Percentiles rank a stretch among this genome's conserved stretches.
These are phyloP conservation scores for Citrus inodora DNA, from an alignment of 345 rosid genomes.

Conservation along the genomic window DNA sequence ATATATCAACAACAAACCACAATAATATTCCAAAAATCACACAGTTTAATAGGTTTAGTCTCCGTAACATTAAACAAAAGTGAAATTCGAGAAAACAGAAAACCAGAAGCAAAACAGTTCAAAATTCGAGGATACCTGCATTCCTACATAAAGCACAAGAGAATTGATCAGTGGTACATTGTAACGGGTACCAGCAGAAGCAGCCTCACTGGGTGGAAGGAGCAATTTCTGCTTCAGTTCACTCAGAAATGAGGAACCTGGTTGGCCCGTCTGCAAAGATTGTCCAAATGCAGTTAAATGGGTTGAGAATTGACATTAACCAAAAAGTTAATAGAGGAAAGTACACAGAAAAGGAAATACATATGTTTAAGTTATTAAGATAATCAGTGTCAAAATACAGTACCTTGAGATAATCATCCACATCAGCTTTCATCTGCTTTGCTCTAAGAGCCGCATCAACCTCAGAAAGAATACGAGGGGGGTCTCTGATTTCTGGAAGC, in stretches of 20 bases:
- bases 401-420: constrained; percentile 97
- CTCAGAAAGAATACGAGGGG: constrained; percentile 84
- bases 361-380: neutral
- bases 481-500: constrained; percentile 81
- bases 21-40: neutral
- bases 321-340: neutral
- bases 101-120: neutral
- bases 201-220: constrained; percentile 70
- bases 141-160: constrained; percentile 93
- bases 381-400: neutral
- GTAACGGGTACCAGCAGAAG: constrained; percentile 83
- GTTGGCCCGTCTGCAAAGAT: constrained; percentile 61
- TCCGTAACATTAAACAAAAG: neutral
- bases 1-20: neutral
- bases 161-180: constrained; percentile 91
- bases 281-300: neutral
- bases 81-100: neutral
- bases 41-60: neutral
- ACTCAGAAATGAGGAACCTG: constrained; percentile 64
- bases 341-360: neutral
- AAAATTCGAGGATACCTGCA: constrained; percentile 63
- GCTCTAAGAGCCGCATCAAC: constrained; percentile 82
- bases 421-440: constrained; percentile 79
- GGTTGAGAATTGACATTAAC: neutral
- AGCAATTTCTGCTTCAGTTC: constrained; percentile 84